A percentile compares a stretch with the other conserved stretches of the same genome.
phyloP scores from a whole-genome alignment of 345 rosid genomes.

The Barbarea vulgaris region DNA sequence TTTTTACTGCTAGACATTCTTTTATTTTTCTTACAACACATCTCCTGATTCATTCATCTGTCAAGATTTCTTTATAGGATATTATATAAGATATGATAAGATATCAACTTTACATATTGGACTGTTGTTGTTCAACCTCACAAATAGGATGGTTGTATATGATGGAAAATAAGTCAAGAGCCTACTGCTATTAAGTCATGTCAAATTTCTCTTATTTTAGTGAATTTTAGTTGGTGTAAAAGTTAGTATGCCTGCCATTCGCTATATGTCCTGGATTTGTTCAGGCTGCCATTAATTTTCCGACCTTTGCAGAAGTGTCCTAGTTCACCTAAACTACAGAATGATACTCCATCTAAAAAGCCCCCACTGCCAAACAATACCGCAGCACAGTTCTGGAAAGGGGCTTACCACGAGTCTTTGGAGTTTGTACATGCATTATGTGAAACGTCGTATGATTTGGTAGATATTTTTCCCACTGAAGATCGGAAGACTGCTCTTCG shows the following conservation, averaged over 20 bases:
- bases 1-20: slow-evolving; percentile 19
- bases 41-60: neutral
- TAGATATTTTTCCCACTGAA: slow-evolving; percentile 93
- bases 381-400: slow-evolving; percentile 77
- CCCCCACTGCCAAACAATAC: slow-evolving; percentile 76
- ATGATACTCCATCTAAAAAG: slow-evolving; percentile 63
- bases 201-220: slow-evolving; percentile 11
- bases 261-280: slow-evolving; percentile 18
- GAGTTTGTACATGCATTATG: slow-evolving; percentile 89
- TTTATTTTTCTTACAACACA: neutral
- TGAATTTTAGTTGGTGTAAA: slow-evolving; percentile 10
- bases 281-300: slow-evolving; percentile 8
- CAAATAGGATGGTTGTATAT: neutral
- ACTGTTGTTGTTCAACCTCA: neutral
- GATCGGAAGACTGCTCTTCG: slow-evolving; percentile 89
- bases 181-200: neutral
- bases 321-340: slow-evolving; percentile 76
- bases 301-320: slow-evolving; percentile 63
- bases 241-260: slow-evolving; percentile 1
- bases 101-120: neutral
- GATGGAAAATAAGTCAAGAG: neutral
- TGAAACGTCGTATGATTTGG: slow-evolving; percentile 91
- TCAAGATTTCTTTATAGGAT: slow-evolving; percentile 3
- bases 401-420: slow-evolving; percentile 88
- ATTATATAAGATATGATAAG: neutral